Evolutionary conservation across 495 filamentous ascomycete species (phyloP), one percentile per base, ranked within the genome.

Genomic region (Tetracladium setigerum): DNA sequence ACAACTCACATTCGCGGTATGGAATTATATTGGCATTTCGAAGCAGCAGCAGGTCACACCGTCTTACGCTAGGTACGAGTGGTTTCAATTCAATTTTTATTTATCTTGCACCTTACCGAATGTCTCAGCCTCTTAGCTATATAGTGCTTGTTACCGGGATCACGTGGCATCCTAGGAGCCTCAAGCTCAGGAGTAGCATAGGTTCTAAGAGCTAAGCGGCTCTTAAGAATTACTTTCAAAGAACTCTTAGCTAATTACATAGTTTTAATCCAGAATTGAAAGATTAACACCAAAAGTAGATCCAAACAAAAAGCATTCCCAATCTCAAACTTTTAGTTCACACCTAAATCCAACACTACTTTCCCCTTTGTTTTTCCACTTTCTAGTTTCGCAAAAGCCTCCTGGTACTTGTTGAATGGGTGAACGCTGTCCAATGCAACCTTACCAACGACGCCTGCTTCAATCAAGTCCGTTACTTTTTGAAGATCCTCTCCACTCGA

Each of bases 371-470:
- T 55, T 56, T 66, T 62, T 5, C 70, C 69, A 14, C 55, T 61
- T 31, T 72, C 65, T 59, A 72, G 53, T 43, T 67, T 66, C 30
- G 65, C 44, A 46, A 74, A 66, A 16, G 67, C 73, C 49, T 66
- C 59, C 60, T 70, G 55, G 49, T 57, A 72, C 27, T 74, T 54
- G 45, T 72, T 69, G 19, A 76, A 51, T 2, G 57, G 54, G 53
- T 62, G 77, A 5, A 74, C 65, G 56, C 70, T 74, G 50, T 78
- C 75, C 37, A 74, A 60, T 16, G 68, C 52, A 0, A 61, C 43
- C 27, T 58, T 58, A n/a, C n/a, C n/a, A 49, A 56, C 64, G 38
- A 61, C 61, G 3, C 69, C 68, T 18, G 62, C 38, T 30, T 76
- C 73, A 30, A 73, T 54, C 47, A 74, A 46, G 38, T 51, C 53